Conservation (phyloP, 202 grass and related monocot species). For the Dendrocalamus latiflorus region DNA sequence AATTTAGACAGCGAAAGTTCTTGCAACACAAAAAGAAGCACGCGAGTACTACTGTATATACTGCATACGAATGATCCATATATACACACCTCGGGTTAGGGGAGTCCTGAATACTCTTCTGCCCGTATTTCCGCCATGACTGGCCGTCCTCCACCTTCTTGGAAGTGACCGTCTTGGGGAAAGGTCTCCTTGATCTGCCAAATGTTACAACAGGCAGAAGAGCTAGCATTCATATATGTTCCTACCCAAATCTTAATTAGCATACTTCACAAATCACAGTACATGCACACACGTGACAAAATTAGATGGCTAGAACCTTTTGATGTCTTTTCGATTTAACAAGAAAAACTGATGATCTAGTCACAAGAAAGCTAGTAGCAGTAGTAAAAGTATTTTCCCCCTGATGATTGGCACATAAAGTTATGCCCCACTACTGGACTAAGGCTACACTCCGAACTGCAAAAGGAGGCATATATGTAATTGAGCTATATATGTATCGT, state of each 20-base stretch:
- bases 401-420: conserved; percentile 34
- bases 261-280: no score
- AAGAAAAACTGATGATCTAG: neutral
- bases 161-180: conserved; percentile 11
- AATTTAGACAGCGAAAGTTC: neutral
- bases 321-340: neutral
- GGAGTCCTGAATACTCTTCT: conserved; percentile 59
- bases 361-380: neutral
- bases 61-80: neutral
- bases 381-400: neutral
- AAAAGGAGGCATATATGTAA: neutral
- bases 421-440: conserved; percentile 21
- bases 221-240: neutral
- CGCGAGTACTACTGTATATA: neutral
- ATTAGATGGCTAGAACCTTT: neutral
- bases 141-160: conserved; percentile 35
- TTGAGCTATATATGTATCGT: no score
- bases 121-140: conserved; percentile 83
- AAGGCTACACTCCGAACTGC: no score
- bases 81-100: conserved; percentile 46
- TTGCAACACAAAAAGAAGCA: neutral
- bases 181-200: conserved; percentile 48
- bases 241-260: neutral
- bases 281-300: neutral
- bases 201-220: neutral